phyloP scores from a whole-genome alignment of 116 monocot genomes.

The Thalassia testudinum region DNA sequence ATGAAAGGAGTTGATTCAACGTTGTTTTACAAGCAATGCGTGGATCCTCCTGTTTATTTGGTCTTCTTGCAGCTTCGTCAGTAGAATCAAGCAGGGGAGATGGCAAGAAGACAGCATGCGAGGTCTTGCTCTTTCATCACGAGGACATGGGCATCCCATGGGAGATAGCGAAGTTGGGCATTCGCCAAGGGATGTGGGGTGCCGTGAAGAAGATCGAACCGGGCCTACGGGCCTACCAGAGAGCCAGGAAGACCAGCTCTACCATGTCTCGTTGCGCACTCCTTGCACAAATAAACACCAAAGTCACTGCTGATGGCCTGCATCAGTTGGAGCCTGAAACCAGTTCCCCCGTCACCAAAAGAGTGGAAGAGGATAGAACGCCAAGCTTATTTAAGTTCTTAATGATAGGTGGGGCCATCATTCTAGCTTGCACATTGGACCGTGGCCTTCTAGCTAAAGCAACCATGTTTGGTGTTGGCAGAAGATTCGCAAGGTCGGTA shows the following conservation, averaged over 20 bases:
- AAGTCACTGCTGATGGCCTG: slow-evolving; percentile 22
- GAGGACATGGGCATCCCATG: slow-evolving; percentile 99
- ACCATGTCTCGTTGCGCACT: slow-evolving; percentile 25
- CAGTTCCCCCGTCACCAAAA: slow-evolving; percentile 17
- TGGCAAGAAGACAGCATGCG: slow-evolving; percentile 62
- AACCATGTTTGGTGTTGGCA: slow-evolving; percentile 81
- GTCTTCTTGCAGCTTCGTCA: slow-evolving; percentile 10
- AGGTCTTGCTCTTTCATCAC: slow-evolving; percentile 92
- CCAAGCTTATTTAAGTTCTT: slow-evolving; percentile 42
- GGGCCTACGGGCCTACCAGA: slow-evolving; percentile 75
- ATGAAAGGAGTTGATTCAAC: not conserved
- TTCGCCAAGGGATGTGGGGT: slow-evolving; percentile 96
- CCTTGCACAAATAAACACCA: slow-evolving; percentile 46
- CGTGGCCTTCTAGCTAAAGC: slow-evolving; percentile 82
- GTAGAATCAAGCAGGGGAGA: slow-evolving; percentile 60
- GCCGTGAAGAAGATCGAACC: slow-evolving; percentile 82
- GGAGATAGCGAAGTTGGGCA: slow-evolving; percentile 84
- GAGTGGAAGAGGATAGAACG: slow-evolving; percentile 25
- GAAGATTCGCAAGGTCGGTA: slow-evolving; percentile 57
- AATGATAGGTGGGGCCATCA: slow-evolving; percentile 61
- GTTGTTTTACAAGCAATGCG: too few species aligned
- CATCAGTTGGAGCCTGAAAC: slow-evolving; percentile 16
- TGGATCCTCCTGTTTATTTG: too few species aligned
- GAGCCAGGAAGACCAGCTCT: slow-evolving; percentile 9
- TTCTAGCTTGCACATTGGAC: slow-evolving; percentile 65